phyloP scores from a whole-genome alignment of 2,329 filamentous ascomycete species.

The Aspergillus puulaauensis region DNA sequence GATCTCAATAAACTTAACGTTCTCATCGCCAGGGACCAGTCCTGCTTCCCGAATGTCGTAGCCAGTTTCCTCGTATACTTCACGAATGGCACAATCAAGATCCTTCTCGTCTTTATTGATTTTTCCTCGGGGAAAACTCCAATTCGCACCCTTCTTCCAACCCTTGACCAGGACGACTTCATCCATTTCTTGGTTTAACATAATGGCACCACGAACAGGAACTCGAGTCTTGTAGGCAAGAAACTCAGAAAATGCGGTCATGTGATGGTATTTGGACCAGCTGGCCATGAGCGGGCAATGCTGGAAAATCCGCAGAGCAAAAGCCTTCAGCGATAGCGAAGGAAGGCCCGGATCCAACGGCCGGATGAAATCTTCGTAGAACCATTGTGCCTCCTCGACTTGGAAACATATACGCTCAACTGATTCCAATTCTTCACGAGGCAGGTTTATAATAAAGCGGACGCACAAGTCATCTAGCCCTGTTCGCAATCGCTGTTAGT shows the following conservation, averaged over 20 bases:
- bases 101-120: conserved; percentile 98
- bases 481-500: conserved; percentile 40
- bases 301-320: conserved; percentile 87
- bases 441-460: conserved; percentile 96
- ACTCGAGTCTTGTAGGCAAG: conserved; percentile 91
- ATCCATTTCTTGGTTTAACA: conserved; percentile 94
- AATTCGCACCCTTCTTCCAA: conserved; percentile 94
- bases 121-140: conserved; percentile 96
- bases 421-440: conserved; percentile 82
- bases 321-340: conserved; percentile 78
- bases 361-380: conserved; percentile 98
- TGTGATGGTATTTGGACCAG: conserved; percentile 75
- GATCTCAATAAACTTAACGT: conserved; percentile 81
- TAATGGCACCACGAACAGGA: conserved; percentile 88
- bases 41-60: conserved; percentile 76
- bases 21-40: conserved; percentile 68
- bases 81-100: conserved; percentile 86
- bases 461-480: conserved; percentile 97
- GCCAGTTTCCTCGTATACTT: conserved; percentile 95
- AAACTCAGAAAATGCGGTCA: conserved; percentile 86
- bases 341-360: conserved; percentile 82
- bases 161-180: conserved; percentile 90
- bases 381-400: conserved; percentile 99
- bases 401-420: conserved; percentile 97
- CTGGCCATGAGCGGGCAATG: conserved; percentile 86